Evolutionary conservation across 805 yeast genomes (phyloP).

Genomic region (Candida koratica): DNA sequence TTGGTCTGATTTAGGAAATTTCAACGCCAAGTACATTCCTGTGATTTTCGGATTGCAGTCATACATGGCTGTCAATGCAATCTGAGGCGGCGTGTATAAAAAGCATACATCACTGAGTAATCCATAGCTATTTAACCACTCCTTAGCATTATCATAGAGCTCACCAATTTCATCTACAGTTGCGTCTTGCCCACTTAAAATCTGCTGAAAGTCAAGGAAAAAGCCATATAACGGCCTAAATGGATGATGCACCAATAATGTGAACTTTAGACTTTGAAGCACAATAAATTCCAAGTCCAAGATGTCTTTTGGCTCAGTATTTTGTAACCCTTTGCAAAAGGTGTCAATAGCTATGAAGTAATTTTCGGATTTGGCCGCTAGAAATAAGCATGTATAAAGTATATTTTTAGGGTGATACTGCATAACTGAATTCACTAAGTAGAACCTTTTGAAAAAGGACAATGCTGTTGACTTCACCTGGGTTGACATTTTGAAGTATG

Average conservation of each 20-base stretch:
- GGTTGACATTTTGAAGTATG: slow-evolving; percentile 75
- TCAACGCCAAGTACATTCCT: slow-evolving; percentile 61
- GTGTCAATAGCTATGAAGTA: slow-evolving; percentile 80
- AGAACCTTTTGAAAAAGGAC: slow-evolving; percentile 76
- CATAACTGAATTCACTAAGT: slow-evolving; percentile 75
- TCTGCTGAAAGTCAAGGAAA: slow-evolving; percentile 78
- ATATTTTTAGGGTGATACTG: slow-evolving; percentile 83
- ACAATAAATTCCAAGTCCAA: slow-evolving; percentile 76
- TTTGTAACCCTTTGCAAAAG: slow-evolving; percentile 67
- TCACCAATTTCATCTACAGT: slow-evolving; percentile 54
- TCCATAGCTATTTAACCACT: slow-evolving; percentile 60
- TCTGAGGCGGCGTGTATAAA: slow-evolving; percentile 88
- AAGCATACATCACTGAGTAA: slow-evolving; percentile 69
- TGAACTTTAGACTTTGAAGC: slow-evolving; percentile 69
- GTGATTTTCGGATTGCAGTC: slow-evolving; percentile 60
- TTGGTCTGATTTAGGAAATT: slow-evolving; percentile 41
- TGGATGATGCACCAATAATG: slow-evolving; percentile 84
- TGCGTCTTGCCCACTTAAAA: slow-evolving; percentile 44
- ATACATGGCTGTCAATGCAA: slow-evolving; percentile 83
- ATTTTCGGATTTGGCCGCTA: slow-evolving; percentile 92
- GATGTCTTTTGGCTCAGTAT: slow-evolving; percentile 62
- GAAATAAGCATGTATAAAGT: slow-evolving; percentile 66
- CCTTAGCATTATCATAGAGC: slow-evolving; percentile 67
- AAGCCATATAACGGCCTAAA: slow-evolving; percentile 90
- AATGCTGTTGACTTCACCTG: slow-evolving; percentile 87